Evolutionary conservation across 495 filamentous ascomycete genomes (phyloP), one percentile per base, ranked within the genome.

Genomic region (Tricharina praecox): DNA sequence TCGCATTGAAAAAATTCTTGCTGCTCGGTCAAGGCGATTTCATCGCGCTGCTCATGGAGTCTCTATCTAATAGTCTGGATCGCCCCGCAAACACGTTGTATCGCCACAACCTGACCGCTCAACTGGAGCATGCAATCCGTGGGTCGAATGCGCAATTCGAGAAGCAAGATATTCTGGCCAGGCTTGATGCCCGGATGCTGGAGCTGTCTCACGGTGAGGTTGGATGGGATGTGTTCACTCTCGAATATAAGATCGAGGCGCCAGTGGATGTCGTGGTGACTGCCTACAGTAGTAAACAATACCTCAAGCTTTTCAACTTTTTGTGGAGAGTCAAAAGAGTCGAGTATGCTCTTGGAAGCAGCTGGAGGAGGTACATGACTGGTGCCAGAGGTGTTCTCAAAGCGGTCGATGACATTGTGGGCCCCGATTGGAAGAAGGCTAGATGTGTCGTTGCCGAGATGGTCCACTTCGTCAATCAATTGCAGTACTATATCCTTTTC

Each of bases 251-350:
- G 63, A 86, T 96, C 49, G 90, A 95, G 60, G 84, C 90, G 7
- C 92, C 92, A 0, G 84, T 96, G 20, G 92, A 99, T 58, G 90
- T 96, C 44, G 85, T 99, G 45, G 87, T 99, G 10, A 95, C 88
- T 0, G 82, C 87, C 1, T 93, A 83, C 75, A 85, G 82, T 28
- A 88, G 82, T 46, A 83, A 84, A 2, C 87, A 96, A 60, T 99
- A 99, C 62, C 78, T 99, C 50, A 95, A 95, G 58, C 82, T 96
- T 23, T 99, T 99, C 76, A 99, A 99, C 62, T 94, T 99, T 63
- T 76, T 99, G 3, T 99, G 92, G 92, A 82, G 92, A 46, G 78
- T 96, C 54, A 99, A 99, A 64, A 79, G 92, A 37, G 88, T 99
- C 41, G 92, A 96, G 60, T 99, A 96, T 62, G 85, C 82, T 0